Evolutionary conservation across 148 eudicot genomes (phyloP), one percentile per base, ranked within the genome.

Genomic region (Arctostaphylos glauca): DNA sequence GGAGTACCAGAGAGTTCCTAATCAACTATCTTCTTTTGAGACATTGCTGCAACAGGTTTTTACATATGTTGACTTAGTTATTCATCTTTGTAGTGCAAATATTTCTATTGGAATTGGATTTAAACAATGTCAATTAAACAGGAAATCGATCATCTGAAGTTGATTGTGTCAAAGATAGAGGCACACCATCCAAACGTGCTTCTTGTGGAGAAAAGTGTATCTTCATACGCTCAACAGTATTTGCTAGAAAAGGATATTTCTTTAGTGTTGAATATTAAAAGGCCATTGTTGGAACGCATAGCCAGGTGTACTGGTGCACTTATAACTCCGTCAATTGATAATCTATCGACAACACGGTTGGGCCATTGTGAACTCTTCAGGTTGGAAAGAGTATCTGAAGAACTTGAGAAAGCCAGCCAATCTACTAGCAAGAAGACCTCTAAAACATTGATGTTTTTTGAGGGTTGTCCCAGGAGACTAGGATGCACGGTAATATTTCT

Each of bases 131-230:
- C 81, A 77, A 71, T 62, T 77, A 49, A 54, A 82, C 92, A 96
- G 99, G 99, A 93, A 83, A 94, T 87, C 76, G 93, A 96, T 87
- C 92, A 96, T 87, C 86, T 94, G 71, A 96, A 92, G 92, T 58
- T 87, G 87, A 84, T 94, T 90, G 97, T 96, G 78, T 93, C 97
- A 76, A 91, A 85, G 85, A 94, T 96, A 87, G 97, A 96, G 89
- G 94, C 93, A 62, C 98, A 89, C 86, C 93, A 87, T 52, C 89
- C 99, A 76, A 94, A 96, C 84, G 93, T 96, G 80, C 89, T 96
- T 80, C 91, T 96, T 79, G 99, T 96, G 72, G 99, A 96, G 88
- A 96, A 94, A 91, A 96, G 96, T 83, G 99, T 94, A 49, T 94
- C 99, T 81, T 91, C 99, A 41, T 90, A 92, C 91, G 98, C 99